Percentiles rank a stretch among this genome's conserved stretches.
phyloP scores from a whole-genome alignment of 495 filamentous ascomycete genomes.

The Jackrogersella multiformis region DNA sequence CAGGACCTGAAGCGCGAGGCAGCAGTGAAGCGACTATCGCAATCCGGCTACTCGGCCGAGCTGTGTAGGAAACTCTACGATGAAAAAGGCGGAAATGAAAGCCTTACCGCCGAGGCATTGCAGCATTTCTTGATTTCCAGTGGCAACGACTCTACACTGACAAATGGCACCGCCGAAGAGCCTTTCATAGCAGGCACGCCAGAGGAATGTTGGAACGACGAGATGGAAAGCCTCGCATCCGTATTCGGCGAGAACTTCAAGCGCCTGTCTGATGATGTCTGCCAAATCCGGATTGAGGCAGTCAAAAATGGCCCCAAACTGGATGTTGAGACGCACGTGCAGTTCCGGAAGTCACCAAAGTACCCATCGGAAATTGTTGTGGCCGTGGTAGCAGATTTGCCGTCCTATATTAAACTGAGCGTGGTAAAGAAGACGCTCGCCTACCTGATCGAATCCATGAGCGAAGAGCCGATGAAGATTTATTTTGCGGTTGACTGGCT shows the following conservation, averaged over 20 bases:
- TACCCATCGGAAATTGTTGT: constrained; percentile 87
- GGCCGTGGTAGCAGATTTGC: constrained; percentile 72
- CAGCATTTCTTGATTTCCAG: constrained; percentile 72
- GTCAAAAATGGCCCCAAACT: constrained; percentile 55
- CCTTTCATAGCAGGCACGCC: constrained; percentile 54
- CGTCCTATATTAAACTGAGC: constrained; percentile 91
- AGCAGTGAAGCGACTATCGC: constrained; percentile 80
- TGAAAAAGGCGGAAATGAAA: constrained; percentile 73
- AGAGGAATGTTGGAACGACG: constrained; percentile 80
- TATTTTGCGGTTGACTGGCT: constrained; percentile 92
- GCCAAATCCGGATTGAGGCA: constrained; percentile 65
- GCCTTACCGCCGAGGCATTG: constrained; percentile 77
- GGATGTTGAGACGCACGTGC: constrained; percentile 57
- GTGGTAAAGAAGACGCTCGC: constrained; percentile 80
- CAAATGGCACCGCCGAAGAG: constrained; percentile 38
- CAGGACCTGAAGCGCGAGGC: constrained; percentile 78
- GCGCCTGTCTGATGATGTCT: constrained; percentile 64
- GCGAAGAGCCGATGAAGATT: constrained; percentile 84
- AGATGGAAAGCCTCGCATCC: constrained; percentile 79
- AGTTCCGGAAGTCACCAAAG: constrained; percentile 61
- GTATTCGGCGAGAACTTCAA: constrained; percentile 78
- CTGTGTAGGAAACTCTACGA: constrained; percentile 80
- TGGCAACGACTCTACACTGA: constrained; percentile 41
- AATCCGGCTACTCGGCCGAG: constrained; percentile 84
- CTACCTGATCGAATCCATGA: constrained; percentile 70